phyloP scores from a whole-genome alignment of 306 rosid species.

The Alnus glutinosa region DNA sequence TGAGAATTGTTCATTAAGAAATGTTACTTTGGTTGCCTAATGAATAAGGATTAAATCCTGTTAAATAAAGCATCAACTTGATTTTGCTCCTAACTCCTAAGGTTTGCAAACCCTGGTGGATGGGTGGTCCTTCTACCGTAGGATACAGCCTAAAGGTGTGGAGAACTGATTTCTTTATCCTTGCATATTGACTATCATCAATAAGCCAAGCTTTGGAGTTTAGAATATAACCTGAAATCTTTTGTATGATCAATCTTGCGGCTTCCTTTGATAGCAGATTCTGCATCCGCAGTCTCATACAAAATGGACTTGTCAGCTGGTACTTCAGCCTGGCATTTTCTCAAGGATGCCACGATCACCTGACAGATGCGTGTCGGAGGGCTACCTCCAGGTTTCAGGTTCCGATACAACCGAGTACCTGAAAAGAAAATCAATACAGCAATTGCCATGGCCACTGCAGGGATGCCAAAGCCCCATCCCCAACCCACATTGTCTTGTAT shows the following conservation, averaged over 20 bases:
- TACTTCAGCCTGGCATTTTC: slow-evolving; percentile 41
- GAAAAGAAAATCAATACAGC: slow-evolving; percentile 72
- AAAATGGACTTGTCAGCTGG: slow-evolving; percentile 56
- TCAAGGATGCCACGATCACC: slow-evolving; percentile 61
- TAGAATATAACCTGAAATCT: slow-evolving; percentile 49
- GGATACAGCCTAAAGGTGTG: neutral
- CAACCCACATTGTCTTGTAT: slow-evolving; percentile 71
- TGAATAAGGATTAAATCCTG: neutral
- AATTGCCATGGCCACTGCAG: slow-evolving; percentile 68
- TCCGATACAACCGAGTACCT: slow-evolving; percentile 59
- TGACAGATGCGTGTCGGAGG: slow-evolving; percentile 64
- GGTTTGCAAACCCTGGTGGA: neutral
- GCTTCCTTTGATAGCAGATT: slow-evolving; percentile 68
- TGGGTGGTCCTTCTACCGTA: neutral
- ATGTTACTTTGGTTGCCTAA: neutral
- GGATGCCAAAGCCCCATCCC: slow-evolving; percentile 85
- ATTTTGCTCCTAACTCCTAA: neutral
- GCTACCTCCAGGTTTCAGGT: slow-evolving; percentile 81
- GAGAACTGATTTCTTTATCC: neutral
- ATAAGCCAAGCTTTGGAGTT: neutral
- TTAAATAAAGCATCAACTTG: neutral
- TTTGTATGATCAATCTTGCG: slow-evolving; percentile 73
- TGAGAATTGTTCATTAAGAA: neutral
- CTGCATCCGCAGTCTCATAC: slow-evolving; percentile 60
- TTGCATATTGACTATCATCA: neutral